Evolutionary conservation across 345 rosid species (phyloP).

Genomic region (Rubroshorea leprosula): DNA sequence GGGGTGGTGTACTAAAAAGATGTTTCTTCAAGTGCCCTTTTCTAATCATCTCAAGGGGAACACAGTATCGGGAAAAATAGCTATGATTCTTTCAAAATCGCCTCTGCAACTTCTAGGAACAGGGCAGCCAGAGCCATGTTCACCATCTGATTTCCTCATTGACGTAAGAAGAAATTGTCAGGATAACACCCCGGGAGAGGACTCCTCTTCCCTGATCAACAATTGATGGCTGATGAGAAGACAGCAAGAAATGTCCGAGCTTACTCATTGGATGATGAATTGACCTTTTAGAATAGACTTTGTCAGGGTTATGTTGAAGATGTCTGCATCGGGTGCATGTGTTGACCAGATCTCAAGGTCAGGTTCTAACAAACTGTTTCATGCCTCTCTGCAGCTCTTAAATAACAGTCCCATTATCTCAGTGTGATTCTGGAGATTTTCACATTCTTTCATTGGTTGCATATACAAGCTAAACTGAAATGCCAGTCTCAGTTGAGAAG

Average conservation of each 20-base stretch:
- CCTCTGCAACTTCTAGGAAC: slow-evolving; percentile 10
- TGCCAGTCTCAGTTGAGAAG: background rate
- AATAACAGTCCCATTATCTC: slow-evolving; percentile 15
- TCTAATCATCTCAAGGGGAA: slow-evolving; percentile 27
- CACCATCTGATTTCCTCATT: too few relatives aligned
- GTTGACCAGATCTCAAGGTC: slow-evolving; percentile 32
- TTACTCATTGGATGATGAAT: slow-evolving; percentile 35
- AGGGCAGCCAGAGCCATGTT: too few relatives aligned
- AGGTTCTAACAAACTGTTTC: slow-evolving; percentile 14
- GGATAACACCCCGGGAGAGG: slow-evolving; percentile 34
- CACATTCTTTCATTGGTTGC: too few relatives aligned
- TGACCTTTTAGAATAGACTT: slow-evolving; percentile 32
- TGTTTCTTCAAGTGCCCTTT: background rate
- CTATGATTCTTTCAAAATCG: slow-evolving; percentile 37
- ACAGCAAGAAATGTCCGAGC: slow-evolving; percentile 30
- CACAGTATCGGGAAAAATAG: slow-evolving; percentile 41
- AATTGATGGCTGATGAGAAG: slow-evolving; percentile 38
- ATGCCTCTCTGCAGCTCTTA: background rate
- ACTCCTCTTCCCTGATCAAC: slow-evolving; percentile 41
- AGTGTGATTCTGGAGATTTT: background rate
- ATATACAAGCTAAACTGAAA: background rate
- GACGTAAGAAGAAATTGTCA: too few relatives aligned
- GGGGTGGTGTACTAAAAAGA: slow-evolving; percentile 1
- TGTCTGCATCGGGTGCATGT: slow-evolving; percentile 36
- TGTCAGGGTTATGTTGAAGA: slow-evolving; percentile 43